Conservation (phyloP, 371 early-diverging fungal genomes). For the Gilbertella persicaria region DNA sequence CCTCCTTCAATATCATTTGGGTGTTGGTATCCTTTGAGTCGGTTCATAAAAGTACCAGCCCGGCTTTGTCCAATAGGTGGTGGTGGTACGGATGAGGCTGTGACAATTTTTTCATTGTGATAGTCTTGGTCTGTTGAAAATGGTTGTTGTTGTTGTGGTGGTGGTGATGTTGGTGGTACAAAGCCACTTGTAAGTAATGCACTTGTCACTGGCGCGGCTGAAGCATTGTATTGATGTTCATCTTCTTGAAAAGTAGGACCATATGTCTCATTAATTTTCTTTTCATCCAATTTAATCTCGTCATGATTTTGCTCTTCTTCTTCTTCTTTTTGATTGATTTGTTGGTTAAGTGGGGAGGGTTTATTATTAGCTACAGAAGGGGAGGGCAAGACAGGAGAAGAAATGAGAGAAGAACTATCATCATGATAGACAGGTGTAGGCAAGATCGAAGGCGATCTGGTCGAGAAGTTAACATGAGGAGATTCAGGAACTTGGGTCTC, state of each 20-base stretch:
- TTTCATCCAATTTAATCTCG: too few relatives aligned
- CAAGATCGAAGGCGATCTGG: slow-evolving; percentile 25
- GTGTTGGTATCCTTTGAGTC: slow-evolving; percentile 7
- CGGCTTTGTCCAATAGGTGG: slow-evolving; percentile 11
- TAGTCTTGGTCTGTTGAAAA: too few relatives aligned
- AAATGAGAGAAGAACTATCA: slow-evolving; percentile 5
- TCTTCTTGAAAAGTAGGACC: slow-evolving; percentile 16
- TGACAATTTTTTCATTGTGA: slow-evolving; percentile 1
- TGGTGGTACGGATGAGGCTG: neutral
- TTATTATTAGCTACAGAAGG: neutral
- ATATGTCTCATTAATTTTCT: neutral
- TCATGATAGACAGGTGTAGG: slow-evolving; percentile 24
- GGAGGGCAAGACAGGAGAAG: neutral
- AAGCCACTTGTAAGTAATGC: slow-evolving; percentile 7
- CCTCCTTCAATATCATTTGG: too few relatives aligned
- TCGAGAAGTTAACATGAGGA: slow-evolving; percentile 21
- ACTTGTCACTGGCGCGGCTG: neutral
- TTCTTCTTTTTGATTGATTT: neutral
- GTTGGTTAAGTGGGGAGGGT: neutral
- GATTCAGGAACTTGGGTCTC: neutral
- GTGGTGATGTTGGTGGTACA: slow-evolving; percentile 12
- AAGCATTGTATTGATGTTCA: slow-evolving; percentile 4
- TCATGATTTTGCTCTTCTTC: too few relatives aligned
- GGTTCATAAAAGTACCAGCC: slow-evolving; percentile 12
- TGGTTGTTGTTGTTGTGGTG: too few relatives aligned